Base-by-base conservation (phyloP, 495 filamentous ascomycete genomes). In the Hypoxylon rickii region DNA sequence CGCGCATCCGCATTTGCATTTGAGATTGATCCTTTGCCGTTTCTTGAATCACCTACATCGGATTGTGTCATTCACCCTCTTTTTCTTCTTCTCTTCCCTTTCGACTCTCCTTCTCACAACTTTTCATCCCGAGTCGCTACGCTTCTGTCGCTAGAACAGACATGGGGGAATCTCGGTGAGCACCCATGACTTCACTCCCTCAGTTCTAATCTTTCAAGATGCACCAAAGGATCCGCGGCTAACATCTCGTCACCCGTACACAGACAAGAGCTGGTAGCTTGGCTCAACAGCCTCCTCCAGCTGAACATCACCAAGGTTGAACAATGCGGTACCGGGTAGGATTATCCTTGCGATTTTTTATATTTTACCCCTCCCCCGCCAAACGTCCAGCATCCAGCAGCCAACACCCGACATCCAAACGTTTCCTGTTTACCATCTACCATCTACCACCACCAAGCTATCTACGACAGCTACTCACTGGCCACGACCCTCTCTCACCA, bases 281-380 rank as follows among this genome's bases (percentile, higher is more conserved):
- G 94, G 94, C 76, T 98, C 64, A 98, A 98, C 81, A 90, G 88
- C 81, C 90, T 97, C 44, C 85, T 98, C 48, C 89, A 96, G 78
- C 84, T 97, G 61, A 97, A 97, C 76, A 84, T 98, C 51, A 97
- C 93, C 69, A 97, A 96, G 75, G 88, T 98, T 70, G 94, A 98
- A 75, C 95, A 98, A 80, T 97, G 94, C 74, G 94, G 94, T 64
- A 97, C 94, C 63, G 94, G 94, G 94, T 98, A 88, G 64, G 88
- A 44, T 56, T 61, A 59, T 62, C 44, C 43, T 64, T 53, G 56
- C 69, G 61, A 63, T 67, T 69, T 65, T 55, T 64, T 45, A 43
- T 49, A 49, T 52, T 42, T 51, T 56, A 56, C 65, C 62, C 70
- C 71, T 71, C 69, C 71, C 71, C 57, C 63, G 22, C 65, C 65